Conservation (phyloP, 1,139 yeast genomes). For the Blastobotrys indianensis region DNA sequence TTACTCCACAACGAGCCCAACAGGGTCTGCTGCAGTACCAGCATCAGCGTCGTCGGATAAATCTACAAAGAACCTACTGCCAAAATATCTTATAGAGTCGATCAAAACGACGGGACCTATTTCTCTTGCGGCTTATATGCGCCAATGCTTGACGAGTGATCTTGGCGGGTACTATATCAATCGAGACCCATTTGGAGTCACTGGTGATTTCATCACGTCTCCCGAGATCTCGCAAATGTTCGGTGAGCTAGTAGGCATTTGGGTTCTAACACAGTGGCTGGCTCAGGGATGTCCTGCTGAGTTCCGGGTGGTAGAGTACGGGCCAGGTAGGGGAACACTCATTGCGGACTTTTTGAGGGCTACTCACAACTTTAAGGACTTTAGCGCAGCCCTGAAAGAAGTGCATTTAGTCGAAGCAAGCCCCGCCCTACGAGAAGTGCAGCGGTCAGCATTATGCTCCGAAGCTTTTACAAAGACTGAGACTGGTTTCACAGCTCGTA, state of each 20-base stretch:
- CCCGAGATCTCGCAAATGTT: constrained; percentile 86
- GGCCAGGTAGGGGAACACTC: constrained; percentile 82
- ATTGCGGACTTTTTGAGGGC: constrained; percentile 56
- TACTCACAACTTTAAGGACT: constrained; percentile 27
- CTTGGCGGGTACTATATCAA: constrained; percentile 75
- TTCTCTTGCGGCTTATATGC: constrained; percentile 67
- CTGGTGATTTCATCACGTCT: constrained; percentile 77
- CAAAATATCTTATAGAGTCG: constrained; percentile 26
- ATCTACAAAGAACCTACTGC: neutral
- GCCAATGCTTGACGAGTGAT: constrained; percentile 78
- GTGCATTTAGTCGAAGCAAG: constrained; percentile 70
- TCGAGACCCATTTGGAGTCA: constrained; percentile 60
- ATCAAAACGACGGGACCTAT: constrained; percentile 74
- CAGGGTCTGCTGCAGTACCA: too few relatives aligned
- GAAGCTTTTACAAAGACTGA: constrained; percentile 25
- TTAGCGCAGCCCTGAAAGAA: constrained; percentile 30
- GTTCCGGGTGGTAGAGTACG: constrained; percentile 69
- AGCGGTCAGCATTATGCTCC: constrained; percentile 48
- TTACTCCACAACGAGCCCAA: too few relatives aligned
- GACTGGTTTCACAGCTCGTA: constrained; percentile 33
- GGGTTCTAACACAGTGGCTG: constrained; percentile 55
- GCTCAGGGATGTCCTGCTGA: constrained; percentile 47
- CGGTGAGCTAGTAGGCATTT: constrained; percentile 80
- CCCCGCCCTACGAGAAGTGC: constrained; percentile 54
- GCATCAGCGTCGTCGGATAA: too few relatives aligned